Evolutionary conservation across 805 yeast species (phyloP).

Genomic region (Wickerhamiella australiensis): DNA sequence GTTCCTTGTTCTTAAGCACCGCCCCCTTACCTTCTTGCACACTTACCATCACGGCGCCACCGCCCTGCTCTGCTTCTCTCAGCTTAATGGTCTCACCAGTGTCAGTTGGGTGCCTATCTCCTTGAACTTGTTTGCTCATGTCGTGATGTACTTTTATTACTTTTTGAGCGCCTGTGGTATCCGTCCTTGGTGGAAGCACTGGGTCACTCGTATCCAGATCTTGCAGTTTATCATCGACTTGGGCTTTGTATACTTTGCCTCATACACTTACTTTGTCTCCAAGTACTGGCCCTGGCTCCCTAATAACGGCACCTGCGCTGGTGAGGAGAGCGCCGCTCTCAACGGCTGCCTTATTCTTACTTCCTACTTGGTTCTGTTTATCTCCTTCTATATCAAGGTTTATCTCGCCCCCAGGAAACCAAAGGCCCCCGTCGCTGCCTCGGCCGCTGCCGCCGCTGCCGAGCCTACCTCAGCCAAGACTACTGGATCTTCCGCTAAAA

Average conservation of each 20-base stretch:
- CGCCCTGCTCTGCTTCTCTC: slow-evolving; percentile 86
- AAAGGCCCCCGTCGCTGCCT: slow-evolving; percentile 16
- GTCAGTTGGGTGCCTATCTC: slow-evolving; percentile 92
- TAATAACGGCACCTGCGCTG: slow-evolving; percentile 74
- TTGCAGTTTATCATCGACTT: slow-evolving; percentile 84
- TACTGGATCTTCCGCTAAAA: neutral
- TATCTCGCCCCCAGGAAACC: slow-evolving; percentile 39
- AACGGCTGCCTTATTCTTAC: slow-evolving; percentile 82
- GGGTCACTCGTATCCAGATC: slow-evolving; percentile 96
- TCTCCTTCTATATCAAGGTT: slow-evolving; percentile 80
- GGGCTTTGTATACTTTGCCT: slow-evolving; percentile 83
- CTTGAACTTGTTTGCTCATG: slow-evolving; percentile 83
- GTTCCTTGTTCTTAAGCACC: slow-evolving; percentile 81
- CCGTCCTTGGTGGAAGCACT: slow-evolving; percentile 98
- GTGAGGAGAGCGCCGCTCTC: slow-evolving; percentile 85
- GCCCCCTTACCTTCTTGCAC: slow-evolving; percentile 83
- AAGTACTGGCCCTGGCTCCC: slow-evolving; percentile 59
- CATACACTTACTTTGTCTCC: slow-evolving; percentile 77
- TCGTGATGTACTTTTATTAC: slow-evolving; percentile 96
- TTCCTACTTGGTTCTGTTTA: slow-evolving; percentile 78
- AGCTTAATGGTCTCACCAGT: slow-evolving; percentile 76
- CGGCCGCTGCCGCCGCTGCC: slow-evolving; percentile 9
- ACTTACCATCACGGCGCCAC: slow-evolving; percentile 98
- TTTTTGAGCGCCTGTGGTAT: slow-evolving; percentile 85
- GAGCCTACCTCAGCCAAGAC: slow-evolving; percentile 3